These are phyloP conservation scores for Akanthomyces dipterigenus DNA, from an alignment of 2,329 filamentous ascomycete genomes.

Conservation along the genomic window DNA sequence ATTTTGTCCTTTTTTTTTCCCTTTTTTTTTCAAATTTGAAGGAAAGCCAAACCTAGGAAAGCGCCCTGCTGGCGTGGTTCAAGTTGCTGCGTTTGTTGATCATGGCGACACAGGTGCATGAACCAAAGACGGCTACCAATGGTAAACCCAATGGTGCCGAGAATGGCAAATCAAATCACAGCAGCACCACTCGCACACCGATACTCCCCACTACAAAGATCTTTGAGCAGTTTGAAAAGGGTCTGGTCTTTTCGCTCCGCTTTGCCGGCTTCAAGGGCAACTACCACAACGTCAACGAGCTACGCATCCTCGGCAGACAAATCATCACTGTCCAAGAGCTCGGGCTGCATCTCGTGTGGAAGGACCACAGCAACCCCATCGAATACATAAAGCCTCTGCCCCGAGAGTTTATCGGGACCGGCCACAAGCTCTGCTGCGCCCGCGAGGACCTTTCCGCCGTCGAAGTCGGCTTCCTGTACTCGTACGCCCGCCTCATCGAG, in stretches of 20 bases:
- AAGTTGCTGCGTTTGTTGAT: too few species aligned
- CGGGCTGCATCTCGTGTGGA: not conserved
- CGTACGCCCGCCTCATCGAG: not conserved
- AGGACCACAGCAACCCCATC: not conserved
- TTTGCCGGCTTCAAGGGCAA: not conserved
- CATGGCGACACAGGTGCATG: too few species aligned
- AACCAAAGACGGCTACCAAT: too few species aligned
- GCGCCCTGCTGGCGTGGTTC: too few species aligned
- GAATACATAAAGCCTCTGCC: not conserved
- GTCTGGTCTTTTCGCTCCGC: not conserved
- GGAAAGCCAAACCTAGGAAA: too few species aligned
- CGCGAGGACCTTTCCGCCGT: not conserved
- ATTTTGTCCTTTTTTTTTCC: too few species aligned
- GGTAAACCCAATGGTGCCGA: too few species aligned
- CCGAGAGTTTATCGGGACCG: not conserved
- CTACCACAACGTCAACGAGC: not conserved
- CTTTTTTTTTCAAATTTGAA: too few species aligned
- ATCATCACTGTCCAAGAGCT: not conserved
- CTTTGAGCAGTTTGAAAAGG: not conserved
- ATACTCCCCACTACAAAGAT: not conserved
- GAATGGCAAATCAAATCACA: too few species aligned
- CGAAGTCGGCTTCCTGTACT: not conserved
- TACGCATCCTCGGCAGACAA: not conserved
- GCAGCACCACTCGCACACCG: too few species aligned
- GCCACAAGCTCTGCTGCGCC: not conserved